Base-by-base conservation (phyloP, 148 eudicot species). In the Oxyria digyna region DNA sequence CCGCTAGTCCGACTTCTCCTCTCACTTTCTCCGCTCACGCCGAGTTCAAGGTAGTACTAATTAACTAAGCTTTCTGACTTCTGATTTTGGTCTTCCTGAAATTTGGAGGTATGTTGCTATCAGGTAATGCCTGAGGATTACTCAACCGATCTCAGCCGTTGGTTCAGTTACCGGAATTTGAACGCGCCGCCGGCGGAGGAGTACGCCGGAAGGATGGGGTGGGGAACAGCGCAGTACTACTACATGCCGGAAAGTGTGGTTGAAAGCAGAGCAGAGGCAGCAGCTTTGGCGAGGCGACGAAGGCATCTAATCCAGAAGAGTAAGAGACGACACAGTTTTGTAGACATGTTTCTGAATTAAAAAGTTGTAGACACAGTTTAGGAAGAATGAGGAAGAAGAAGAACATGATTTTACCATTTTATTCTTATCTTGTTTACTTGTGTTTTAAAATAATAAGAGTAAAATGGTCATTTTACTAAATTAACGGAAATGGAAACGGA, bases 301-400 rank as follows among this genome's bases (percentile, higher is more conserved):
- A 59, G 65, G 65, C 65, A 59, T 31, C 65, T 59, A 37, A 59
- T 59, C 65, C 65, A 59, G 38, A 59, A 59, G 65, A 14, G 20
- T 14, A 59, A 59, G 65, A 59, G 37, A 38, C 65, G 4, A 29
- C 37, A 59, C 65, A n/a, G n/a, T n/a, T n/a, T n/a, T n/a, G n/a
- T n/a, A n/a, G n/a, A n/a, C n/a, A n/a, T n/a, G n/a, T n/a, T n/a
- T n/a, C n/a, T n/a, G n/a, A n/a, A n/a, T n/a, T n/a, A n/a, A n/a
- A n/a, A n/a, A n/a, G n/a, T n/a, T n/a, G n/a, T n/a, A n/a, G n/a
- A n/a, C n/a, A n/a, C n/a, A n/a, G n/a, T n/a, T n/a, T n/a, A n/a
- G n/a, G n/a, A n/a, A n/a, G n/a, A n/a, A n/a, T n/a, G n/a, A n/a
- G n/a, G n/a, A n/a, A n/a, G n/a, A n/a, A n/a, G n/a, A n/a, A n/a